phyloP scores from a whole-genome alignment of 768 basidiomycete species.

The Calvatia gigantea region DNA sequence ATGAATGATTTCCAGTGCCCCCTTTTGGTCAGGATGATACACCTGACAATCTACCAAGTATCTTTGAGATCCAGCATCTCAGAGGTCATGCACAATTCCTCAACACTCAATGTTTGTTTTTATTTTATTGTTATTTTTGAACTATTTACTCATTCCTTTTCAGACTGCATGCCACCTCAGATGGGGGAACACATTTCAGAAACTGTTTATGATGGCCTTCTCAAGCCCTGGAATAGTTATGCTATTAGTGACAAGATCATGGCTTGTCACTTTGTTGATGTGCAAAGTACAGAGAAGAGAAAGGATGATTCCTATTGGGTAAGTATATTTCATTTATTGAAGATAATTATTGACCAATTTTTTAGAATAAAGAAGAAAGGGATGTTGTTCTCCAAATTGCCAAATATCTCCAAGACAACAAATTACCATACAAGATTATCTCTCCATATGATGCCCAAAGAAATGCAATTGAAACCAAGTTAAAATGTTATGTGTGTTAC shows the following conservation, averaged over 20 bases:
- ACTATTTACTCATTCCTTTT: constrained; percentile 14
- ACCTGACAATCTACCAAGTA: constrained; percentile 57
- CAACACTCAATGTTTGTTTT: constrained; percentile 67
- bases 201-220: constrained; percentile 57
- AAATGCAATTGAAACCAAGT: constrained; percentile 46
- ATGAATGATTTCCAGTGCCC: constrained; percentile 50
- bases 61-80: constrained; percentile 75
- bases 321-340: constrained; percentile 13
- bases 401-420: constrained; percentile 45
- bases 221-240: constrained; percentile 52
- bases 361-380: constrained; percentile 62
- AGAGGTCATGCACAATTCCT: constrained; percentile 47
- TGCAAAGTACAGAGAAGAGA: constrained; percentile 31
- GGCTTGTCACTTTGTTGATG: constrained; percentile 71
- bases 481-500: too few species aligned
- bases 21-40: constrained; percentile 71
- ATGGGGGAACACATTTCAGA: constrained; percentile 73
- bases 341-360: constrained; percentile 2
- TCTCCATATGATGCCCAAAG: constrained; percentile 83
- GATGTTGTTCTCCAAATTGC: constrained; percentile 56
- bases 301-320: constrained; percentile 32
- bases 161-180: constrained; percentile 83
- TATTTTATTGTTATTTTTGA: constrained; percentile 5
- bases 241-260: constrained; percentile 35
- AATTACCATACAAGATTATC: constrained; percentile 58